These are phyloP conservation scores for Fistulinella prunicolor DNA, from an alignment of 768 basidiomycete species.

Conservation along the genomic window DNA sequence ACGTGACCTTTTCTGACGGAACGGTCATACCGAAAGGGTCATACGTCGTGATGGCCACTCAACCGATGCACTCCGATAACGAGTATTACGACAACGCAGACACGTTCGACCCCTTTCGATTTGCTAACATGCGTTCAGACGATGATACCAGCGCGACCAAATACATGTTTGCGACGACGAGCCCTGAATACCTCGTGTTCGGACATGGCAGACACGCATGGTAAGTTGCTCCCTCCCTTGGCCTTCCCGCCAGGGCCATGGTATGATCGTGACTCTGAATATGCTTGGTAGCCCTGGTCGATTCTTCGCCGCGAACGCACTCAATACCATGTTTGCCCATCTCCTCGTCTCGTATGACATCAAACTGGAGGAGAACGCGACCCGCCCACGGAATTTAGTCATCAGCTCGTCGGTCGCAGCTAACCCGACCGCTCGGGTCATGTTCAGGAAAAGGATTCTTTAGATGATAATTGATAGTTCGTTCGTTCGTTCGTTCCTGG, in stretches of 20 bases:
- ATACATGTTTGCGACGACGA: conserved; percentile 34
- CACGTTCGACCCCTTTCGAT: conserved; percentile 33
- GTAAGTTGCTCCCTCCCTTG: not conserved
- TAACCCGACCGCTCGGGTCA: conserved; percentile 7
- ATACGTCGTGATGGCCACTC: conserved; percentile 21
- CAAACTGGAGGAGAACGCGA: conserved; percentile 9
- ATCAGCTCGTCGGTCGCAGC: conserved; percentile 1
- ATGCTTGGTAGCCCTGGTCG: conserved; percentile 11
- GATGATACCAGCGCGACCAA: conserved; percentile 30
- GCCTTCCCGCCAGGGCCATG: no score
- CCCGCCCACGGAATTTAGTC: not conserved
- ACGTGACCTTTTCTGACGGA: conserved; percentile 34
- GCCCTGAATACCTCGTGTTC: conserved; percentile 36
- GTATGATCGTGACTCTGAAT: not conserved
- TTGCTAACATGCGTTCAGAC: conserved; percentile 32
- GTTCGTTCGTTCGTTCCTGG: no score
- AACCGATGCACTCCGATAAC: conserved; percentile 22
- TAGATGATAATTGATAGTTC: not conserved
- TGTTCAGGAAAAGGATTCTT: conserved; percentile 15
- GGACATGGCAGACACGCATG: conserved; percentile 27
- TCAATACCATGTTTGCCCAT: conserved; percentile 18
- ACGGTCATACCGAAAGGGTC: conserved; percentile 36
- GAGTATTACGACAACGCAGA: conserved; percentile 32
- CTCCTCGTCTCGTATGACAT: conserved; percentile 17
- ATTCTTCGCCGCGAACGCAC: conserved; percentile 5